Conservation (phyloP, 768 basidiomycete genomes). For the Hericium alpestre region DNA sequence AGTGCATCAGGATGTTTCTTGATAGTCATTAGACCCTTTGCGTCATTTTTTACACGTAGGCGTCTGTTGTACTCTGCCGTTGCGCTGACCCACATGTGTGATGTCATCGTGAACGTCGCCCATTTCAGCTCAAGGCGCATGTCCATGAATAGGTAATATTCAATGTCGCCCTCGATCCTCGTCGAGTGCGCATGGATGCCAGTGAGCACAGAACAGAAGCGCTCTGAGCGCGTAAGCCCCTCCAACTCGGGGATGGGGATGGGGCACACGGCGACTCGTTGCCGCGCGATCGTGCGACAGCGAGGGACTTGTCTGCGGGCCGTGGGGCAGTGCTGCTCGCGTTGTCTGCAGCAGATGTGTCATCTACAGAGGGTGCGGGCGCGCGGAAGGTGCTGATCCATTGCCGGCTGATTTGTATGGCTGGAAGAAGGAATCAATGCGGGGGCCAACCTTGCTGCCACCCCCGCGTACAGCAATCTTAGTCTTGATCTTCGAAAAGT, state of each 20-base stretch:
- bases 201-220: neutral
- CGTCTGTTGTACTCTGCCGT: slow-evolving; percentile 5
- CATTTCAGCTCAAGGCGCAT: slow-evolving; percentile 6
- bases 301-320: no score
- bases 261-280: no score
- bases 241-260: neutral
- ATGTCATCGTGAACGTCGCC: slow-evolving; percentile 12
- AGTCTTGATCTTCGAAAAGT: no score
- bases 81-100: slow-evolving; percentile 2
- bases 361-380: no score
- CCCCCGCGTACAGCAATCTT: no score
- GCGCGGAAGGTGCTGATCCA: no score
- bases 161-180: neutral
- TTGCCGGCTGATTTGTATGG: no score
- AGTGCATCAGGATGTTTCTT: slow-evolving; percentile 9
- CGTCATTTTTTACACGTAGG: neutral
- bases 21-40: neutral
- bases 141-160: slow-evolving; percentile 13
- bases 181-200: slow-evolving; percentile 2
- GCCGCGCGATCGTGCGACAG: no score
- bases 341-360: no score
- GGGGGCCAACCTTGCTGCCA: no score
- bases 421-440: no score
- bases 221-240: neutral
- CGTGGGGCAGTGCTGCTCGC: no score